A percentile compares a stretch with the other conserved stretches of the same genome.
These are phyloP conservation scores for Cylindrotheca closterium DNA, from an alignment of 108 stramenopile species.

Conservation along the genomic window DNA sequence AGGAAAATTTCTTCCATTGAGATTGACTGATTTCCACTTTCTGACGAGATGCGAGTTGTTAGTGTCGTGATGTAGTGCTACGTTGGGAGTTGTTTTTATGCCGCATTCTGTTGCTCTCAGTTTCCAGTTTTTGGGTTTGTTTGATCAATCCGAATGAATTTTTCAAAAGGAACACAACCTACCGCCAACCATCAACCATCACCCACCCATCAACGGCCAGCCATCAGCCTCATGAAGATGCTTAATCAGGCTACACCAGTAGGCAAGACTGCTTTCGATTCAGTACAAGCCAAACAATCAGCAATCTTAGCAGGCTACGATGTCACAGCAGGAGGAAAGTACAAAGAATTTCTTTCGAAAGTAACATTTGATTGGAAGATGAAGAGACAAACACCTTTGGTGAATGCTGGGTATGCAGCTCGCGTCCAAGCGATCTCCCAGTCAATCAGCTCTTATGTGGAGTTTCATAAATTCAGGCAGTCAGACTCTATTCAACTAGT, in stretches of 20 bases:
- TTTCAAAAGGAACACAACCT: no score
- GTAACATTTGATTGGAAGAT: constrained; percentile 1
- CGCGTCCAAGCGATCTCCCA: constrained; percentile 57
- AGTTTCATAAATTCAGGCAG: constrained; percentile 8
- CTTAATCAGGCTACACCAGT: constrained; percentile 26
- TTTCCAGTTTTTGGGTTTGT: no score
- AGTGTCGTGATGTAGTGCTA: no score
- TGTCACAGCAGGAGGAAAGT: constrained; percentile 13
- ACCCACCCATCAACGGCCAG: no score
- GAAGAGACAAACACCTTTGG: constrained; percentile 66
- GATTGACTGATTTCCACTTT: no score
- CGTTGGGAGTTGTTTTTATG: no score
- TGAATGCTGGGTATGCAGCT: constrained; percentile 80
- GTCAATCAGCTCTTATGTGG: constrained; percentile 26
- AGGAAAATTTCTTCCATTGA: not conserved
- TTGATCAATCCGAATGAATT: no score
- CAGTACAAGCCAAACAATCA: constrained; percentile 67
- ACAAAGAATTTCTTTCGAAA: constrained; percentile 2
- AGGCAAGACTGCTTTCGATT: constrained; percentile 64
- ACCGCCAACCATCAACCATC: not conserved
- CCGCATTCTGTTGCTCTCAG: no score
- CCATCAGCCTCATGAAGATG: not conserved
- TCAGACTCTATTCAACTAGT: constrained; percentile 41
- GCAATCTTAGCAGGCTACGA: constrained; percentile 48
- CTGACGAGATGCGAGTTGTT: no score